Evolutionary conservation across 148 eudicot species (phyloP).

Genomic region (Camellia sinensis): DNA sequence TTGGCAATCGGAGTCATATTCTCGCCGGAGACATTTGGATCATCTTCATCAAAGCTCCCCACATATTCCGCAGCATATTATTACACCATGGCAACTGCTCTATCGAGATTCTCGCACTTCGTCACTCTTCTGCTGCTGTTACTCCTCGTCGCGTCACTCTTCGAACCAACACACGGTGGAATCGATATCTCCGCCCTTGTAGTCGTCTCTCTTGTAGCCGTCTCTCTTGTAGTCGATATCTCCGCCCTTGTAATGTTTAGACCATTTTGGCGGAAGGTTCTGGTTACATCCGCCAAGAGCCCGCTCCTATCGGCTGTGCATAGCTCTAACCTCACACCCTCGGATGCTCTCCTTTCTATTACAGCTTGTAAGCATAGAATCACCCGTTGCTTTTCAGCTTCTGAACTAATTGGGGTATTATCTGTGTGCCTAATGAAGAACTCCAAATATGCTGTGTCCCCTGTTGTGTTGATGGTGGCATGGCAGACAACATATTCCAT

Average conservation of each 20-base stretch:
- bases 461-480: conserved; percentile 72
- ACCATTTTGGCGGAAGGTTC: conserved; percentile 83
- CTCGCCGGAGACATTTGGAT: conserved; percentile 75
- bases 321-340: conserved; percentile 81
- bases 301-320: conserved; percentile 49
- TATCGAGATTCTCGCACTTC: too few relatives aligned
- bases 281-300: conserved; percentile 66
- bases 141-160: too few relatives aligned
- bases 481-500: conserved; percentile 83
- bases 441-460: conserved; percentile 60
- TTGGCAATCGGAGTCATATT: conserved; percentile 73
- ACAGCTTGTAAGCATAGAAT: conserved; percentile 73
- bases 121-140: too few relatives aligned
- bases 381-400: conserved; percentile 82
- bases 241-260: conserved; percentile 83
- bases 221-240: conserved; percentile 59
- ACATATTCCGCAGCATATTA: too few relatives aligned
- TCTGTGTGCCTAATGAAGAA: conserved; percentile 78
- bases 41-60: conserved; percentile 25
- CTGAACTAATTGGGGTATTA: conserved; percentile 80
- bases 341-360: conserved; percentile 70
- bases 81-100: too few relatives aligned
- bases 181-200: too few relatives aligned
- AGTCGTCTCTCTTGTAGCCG: too few relatives aligned
- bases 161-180: too few relatives aligned